Evolutionary conservation across 225 moss, liverwort and hornwort species (phyloP), one percentile per base, ranked within the genome.

Genomic region (Climacium dendroides): DNA sequence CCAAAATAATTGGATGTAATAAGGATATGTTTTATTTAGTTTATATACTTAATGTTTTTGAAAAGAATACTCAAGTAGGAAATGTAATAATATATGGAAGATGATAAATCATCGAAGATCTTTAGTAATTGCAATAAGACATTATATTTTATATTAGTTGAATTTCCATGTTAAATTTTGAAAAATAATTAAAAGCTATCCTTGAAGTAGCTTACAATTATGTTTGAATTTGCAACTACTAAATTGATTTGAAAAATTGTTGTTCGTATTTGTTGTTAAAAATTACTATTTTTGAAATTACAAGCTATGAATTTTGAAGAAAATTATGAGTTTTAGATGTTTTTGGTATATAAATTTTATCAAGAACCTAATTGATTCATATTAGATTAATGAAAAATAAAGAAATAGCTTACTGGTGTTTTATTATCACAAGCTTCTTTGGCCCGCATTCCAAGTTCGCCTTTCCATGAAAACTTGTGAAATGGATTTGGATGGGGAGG

Each of bases 381-480:
- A 37, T 16, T 25, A 26, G 10, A 37, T 77, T 34, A 26, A 26
- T 37, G 3, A 39, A 83, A 17, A 28, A 28, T 9, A 7, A n/a
- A 25, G 1, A 4, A 47, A 35, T 9, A 4, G 24, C 39, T 59
- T 84, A 94, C 94, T 0, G 1, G 52, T 64, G 10, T 34, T 34
- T 80, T 87, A 7, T 78, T 90, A 16, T 91, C 87, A 41, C 62
- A 6, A 30, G 94, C 92, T 86, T 91, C 65, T 86, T 91, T 92
- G 25, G 92, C 94, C 11, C 65, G 85, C 91, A 94, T 94, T 73
- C 94, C 94, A 57, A 92, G 89, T 89, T 90, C 8, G 0, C 94
- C 91, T 63, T 94, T 91, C 92, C 90, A 91, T 37, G 94, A 94
- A 7, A 90, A 87, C 48, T 78, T 86, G 37, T 87, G 41, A 41